Evolutionary conservation across 306 rosid genomes (phyloP), one percentile per base, ranked within the genome.

Genomic region (Astragalus glycyphyllos): DNA sequence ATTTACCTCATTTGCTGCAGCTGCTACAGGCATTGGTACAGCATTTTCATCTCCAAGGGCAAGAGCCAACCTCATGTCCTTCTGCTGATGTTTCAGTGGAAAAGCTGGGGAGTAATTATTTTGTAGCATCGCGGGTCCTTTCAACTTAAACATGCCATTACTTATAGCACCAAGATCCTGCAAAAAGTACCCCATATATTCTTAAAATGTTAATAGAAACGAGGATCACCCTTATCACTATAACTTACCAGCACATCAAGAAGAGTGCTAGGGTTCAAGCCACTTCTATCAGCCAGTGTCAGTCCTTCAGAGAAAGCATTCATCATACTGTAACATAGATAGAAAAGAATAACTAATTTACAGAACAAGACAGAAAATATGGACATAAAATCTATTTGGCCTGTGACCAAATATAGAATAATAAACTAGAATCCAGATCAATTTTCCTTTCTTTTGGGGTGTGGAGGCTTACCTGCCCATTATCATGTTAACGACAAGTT

Each of bases 401-500:
- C 55, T 32, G 58, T 10, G 61, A 49, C 54, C 10, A 60, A 66
- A 68, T 11, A 51, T 13, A 60, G 34, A 20, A 16, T 34, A 42
- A 46, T 68, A 74, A 45, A 26, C 20, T 67, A 17, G 61, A 72
- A 72, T 66, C 53, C 44, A 37, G 59, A 31, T 6, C 9, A 45
- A 4, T 9, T 5, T 64, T 64, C 56, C 46, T 72, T 47, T 34
- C 40, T 35, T 12, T 31, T 29, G 11, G 53, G 38, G 73, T 58
- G 26, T 48, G 50, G 73, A 59, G 20, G 35, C 48, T 45, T 81
- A 92, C 98, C 98, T 92, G 69, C 98, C 98, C 98, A 92, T 92
- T 82, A 90, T 84, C 98, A 92, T 92, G 82, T 92, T 92, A 71
- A 90, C 97, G 8, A 92, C 96, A 46, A 92, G 97, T 80, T 92